Conservation (phyloP, 2,329 filamentous ascomycete genomes). For the Ophiostoma piceae region DNA sequence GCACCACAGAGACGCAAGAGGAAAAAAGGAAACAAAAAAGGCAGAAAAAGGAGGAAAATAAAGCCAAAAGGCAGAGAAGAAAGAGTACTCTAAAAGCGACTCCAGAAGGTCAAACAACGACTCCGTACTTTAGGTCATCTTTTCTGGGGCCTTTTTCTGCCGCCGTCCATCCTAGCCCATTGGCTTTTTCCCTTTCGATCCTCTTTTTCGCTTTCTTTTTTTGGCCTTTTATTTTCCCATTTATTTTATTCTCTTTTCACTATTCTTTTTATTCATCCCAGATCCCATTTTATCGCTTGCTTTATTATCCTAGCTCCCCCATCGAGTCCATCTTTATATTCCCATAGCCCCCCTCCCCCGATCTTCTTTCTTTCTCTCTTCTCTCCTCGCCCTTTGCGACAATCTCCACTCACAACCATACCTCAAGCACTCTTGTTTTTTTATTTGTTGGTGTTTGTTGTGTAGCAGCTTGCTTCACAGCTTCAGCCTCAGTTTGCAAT, state of each 20-base stretch:
- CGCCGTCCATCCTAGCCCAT: constrained; percentile 11
- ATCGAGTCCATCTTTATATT: constrained; percentile 13
- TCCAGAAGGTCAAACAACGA: constrained; percentile 6
- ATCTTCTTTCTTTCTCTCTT: constrained; percentile 12
- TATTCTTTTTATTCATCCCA: neutral
- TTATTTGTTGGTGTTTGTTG: neutral
- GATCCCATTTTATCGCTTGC: constrained; percentile 11
- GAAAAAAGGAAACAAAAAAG: neutral
- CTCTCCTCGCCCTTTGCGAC: constrained; percentile 10
- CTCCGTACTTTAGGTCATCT: constrained; percentile 19
- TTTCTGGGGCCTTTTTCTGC: constrained; percentile 16
- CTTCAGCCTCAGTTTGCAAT: constrained; percentile 26
- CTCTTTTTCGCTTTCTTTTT: constrained; percentile 10
- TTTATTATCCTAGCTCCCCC: constrained; percentile 12
- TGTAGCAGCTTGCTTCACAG: constrained; percentile 4
- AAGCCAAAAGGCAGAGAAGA: neutral
- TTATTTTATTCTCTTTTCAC: neutral
- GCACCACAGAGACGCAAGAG: constrained; percentile 12
- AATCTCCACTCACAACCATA: constrained; percentile 23
- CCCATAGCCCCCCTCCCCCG: constrained; percentile 12
- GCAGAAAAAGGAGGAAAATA: neutral
- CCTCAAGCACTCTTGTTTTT: constrained; percentile 11
- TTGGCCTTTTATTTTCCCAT: constrained; percentile 14
- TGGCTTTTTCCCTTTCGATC: neutral
- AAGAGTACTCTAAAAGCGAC: neutral